phyloP scores from a whole-genome alignment of 202 grass and related monocot species.

The Setaria italica region DNA sequence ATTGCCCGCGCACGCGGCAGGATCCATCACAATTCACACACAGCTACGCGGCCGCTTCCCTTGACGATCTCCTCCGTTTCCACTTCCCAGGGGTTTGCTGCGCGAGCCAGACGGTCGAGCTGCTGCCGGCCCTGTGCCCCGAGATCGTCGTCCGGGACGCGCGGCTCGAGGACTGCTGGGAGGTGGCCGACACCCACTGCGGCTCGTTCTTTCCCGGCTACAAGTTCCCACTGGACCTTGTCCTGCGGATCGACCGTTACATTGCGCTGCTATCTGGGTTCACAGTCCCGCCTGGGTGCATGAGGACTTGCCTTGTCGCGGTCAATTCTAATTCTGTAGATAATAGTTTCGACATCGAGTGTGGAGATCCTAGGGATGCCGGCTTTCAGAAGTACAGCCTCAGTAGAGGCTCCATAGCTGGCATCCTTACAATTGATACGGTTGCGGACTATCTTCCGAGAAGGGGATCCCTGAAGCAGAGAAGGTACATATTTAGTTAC shows the following conservation, averaged over 20 bases:
- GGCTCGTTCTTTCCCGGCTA: conserved; percentile 88
- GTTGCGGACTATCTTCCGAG: conserved; percentile 88
- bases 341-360: conserved; percentile 45
- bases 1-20: background rate
- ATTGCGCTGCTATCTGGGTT: conserved; percentile 73
- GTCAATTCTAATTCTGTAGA: conserved; percentile 47
- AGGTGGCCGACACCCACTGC: conserved; percentile 93
- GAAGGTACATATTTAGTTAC: conserved; percentile 71
- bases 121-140: conserved; percentile 68
- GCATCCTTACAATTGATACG: conserved; percentile 86
- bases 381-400: conserved; percentile 59
- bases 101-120: conserved; percentile 68
- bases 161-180: conserved; percentile 81
- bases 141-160: conserved; percentile 74
- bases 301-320: conserved; percentile 83
- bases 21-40: background rate
- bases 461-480: conserved; percentile 75
- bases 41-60: background rate
- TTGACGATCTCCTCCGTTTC: conserved; percentile 9
- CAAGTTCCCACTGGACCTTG: conserved; percentile 81
- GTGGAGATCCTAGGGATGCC: conserved; percentile 49
- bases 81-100: conserved; percentile 49
- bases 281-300: conserved; percentile 74
- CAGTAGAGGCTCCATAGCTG: conserved; percentile 63
- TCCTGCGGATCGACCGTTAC: conserved; percentile 81